These are phyloP conservation scores for Boletellus sp. DNA, from an alignment of 1,284 basidiomycete genomes.

Conservation along the genomic window DNA sequence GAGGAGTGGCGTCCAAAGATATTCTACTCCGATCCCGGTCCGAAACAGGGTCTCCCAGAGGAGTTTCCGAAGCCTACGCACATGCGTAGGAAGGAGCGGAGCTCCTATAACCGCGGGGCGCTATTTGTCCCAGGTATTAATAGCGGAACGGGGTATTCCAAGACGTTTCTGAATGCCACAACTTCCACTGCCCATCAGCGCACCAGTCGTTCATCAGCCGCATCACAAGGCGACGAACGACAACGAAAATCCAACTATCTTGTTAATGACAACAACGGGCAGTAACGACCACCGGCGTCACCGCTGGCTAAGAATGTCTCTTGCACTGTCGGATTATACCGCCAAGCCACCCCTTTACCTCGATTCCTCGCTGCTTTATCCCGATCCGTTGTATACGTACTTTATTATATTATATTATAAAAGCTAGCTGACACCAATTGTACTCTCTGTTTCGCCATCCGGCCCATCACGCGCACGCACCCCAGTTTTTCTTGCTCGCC, in stretches of 20 bases:
- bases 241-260: slow-evolving; percentile 23
- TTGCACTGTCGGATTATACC: slow-evolving; percentile 8
- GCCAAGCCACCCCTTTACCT: slow-evolving; percentile 5
- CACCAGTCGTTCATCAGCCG: slow-evolving; percentile 12
- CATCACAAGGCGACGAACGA: slow-evolving; percentile 26
- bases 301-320: not conserved
- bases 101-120: slow-evolving; percentile 68
- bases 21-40: slow-evolving; percentile 70
- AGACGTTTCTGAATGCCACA: slow-evolving; percentile 29
- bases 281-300: slow-evolving; percentile 1
- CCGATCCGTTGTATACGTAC: slow-evolving; percentile 28
- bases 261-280: slow-evolving; percentile 8
- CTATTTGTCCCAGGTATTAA: slow-evolving; percentile 52
- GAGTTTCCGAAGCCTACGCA: slow-evolving; percentile 80
- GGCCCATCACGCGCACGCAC: slow-evolving; percentile 7
- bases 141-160: slow-evolving; percentile 25
- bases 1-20: slow-evolving; percentile 82
- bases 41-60: slow-evolving; percentile 68
- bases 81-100: slow-evolving; percentile 70
- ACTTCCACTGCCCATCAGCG: slow-evolving; percentile 22
- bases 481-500: slow-evolving; percentile 6
- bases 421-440: slow-evolving; percentile 25
- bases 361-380: slow-evolving; percentile 19
- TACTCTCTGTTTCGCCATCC: slow-evolving; percentile 15
- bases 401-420: slow-evolving; percentile 34